phyloP scores from a whole-genome alignment of 805 yeast genomes.

The Cyberlindnera mississippiensis region DNA sequence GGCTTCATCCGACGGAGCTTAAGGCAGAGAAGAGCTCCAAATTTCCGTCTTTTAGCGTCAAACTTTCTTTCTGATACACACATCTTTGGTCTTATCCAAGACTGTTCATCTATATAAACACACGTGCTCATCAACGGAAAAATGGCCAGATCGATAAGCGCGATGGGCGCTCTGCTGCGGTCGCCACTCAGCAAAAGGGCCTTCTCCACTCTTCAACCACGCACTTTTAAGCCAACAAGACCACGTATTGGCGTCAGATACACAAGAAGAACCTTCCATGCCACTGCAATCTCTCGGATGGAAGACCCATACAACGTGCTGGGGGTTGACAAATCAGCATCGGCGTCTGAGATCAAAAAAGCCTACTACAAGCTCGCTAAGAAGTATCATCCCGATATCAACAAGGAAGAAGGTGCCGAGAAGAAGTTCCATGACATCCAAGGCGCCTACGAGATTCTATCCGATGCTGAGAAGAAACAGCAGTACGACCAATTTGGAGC shows the following conservation, averaged over 20 bases:
- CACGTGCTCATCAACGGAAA: too few relatives aligned
- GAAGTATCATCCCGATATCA: conserved; percentile 93
- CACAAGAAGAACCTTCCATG: conserved; percentile 36
- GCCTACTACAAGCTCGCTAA: conserved; percentile 93
- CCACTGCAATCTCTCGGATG: conserved; percentile 29
- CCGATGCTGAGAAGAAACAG: conserved; percentile 77
- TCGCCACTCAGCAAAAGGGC: conserved; percentile 9
- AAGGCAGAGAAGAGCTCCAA: background rate
- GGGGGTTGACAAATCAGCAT: conserved; percentile 72
- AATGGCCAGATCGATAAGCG: conserved; percentile 7
- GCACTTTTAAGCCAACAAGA: background rate
- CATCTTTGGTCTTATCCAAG: too few relatives aligned
- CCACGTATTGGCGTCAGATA: background rate
- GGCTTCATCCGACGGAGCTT: background rate
- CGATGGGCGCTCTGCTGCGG: conserved; percentile 4
- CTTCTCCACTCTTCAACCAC: conserved; percentile 7
- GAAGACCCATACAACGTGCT: conserved; percentile 80
- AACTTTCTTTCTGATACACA: too few relatives aligned
- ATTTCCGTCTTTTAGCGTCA: too few relatives aligned
- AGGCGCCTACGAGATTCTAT: conserved; percentile 88
- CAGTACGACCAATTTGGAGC: conserved; percentile 94
- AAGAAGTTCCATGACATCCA: conserved; percentile 88
- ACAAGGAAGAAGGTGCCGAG: conserved; percentile 86
- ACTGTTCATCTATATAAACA: too few relatives aligned
- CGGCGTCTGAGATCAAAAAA: conserved; percentile 84